phyloP scores from a whole-genome alignment of 2,329 filamentous ascomycete genomes.

The Hypoxylon sp. region DNA sequence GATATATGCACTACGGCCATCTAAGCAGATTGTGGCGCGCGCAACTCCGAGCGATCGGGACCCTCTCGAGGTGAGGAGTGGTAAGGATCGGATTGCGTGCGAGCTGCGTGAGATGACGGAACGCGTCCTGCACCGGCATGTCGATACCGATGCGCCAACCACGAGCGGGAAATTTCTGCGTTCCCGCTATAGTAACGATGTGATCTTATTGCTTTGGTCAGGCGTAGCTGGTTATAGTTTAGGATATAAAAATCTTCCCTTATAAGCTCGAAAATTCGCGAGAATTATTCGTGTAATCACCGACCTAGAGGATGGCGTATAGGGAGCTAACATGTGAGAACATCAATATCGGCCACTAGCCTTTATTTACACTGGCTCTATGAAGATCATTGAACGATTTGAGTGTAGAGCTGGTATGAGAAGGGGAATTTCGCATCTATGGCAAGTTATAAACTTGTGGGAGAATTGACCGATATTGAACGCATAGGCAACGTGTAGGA shows the following conservation, averaged over 20 bases:
- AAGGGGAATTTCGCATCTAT: neutral
- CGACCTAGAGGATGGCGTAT: constrained; percentile 11
- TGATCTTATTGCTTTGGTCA: neutral
- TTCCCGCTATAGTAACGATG: neutral
- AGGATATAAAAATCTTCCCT: constrained; percentile 1
- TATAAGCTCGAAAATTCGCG: neutral
- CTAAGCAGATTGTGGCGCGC: neutral
- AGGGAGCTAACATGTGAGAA: constrained; percentile 9
- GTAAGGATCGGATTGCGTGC: constrained; percentile 38
- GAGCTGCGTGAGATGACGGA: constrained; percentile 30
- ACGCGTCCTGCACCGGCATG: constrained; percentile 4
- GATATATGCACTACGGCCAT: neutral
- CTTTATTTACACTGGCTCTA: no score
- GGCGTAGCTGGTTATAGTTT: neutral
- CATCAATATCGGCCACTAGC: neutral
- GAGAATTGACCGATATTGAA: neutral
- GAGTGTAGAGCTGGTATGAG: neutral
- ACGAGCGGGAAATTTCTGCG: neutral
- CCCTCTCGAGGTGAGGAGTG: neutral
- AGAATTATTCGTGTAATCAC: constrained; percentile 9
- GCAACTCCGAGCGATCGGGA: neutral
- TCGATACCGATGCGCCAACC: constrained; percentile 11
- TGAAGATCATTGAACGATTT: neutral
- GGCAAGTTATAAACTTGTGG: neutral
- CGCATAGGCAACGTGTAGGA: neutral